Conservation (phyloP, 2,329 filamentous ascomycete species). For the Colletotrichum neosansevieriae region DNA sequence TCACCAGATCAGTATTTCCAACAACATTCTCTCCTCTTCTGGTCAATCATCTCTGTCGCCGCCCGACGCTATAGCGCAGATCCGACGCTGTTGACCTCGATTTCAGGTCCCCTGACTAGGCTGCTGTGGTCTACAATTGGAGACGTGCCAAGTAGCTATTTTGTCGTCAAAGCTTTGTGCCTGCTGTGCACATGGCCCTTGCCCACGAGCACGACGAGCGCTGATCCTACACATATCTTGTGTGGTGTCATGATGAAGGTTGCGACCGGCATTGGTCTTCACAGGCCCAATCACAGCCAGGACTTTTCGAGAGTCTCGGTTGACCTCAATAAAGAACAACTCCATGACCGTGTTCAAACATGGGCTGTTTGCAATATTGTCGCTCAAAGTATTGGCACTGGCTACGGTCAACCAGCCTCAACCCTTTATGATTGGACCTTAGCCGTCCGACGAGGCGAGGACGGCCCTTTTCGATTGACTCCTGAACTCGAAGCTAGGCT, state of each 20-base stretch:
- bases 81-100: conserved; percentile 72
- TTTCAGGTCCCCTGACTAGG: conserved; percentile 76
- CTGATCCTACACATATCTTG: conserved; percentile 84
- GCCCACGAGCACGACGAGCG: conserved; percentile 83
- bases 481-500: conserved; percentile 75
- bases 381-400: conserved; percentile 83
- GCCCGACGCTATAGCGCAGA: conserved; percentile 77
- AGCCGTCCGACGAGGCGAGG: conserved; percentile 69
- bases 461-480: conserved; percentile 69
- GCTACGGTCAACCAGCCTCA: conserved; percentile 84
- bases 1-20: conserved; percentile 80
- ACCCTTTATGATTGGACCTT: conserved; percentile 82
- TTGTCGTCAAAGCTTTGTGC: conserved; percentile 84
- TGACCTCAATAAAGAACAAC: conserved; percentile 82
- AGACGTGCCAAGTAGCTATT: conserved; percentile 82
- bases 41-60: conserved; percentile 83
- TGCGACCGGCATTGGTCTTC: conserved; percentile 84
- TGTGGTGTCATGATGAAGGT: conserved; percentile 90
- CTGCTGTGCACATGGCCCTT: conserved; percentile 85
- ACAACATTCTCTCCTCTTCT: conserved; percentile 86
- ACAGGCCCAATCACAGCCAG: conserved; percentile 84
- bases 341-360: conserved; percentile 81
- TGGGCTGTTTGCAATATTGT: conserved; percentile 91
- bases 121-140: conserved; percentile 83
- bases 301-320: conserved; percentile 83